Evolutionary conservation across 2,329 filamentous ascomycete species (phyloP), one percentile per base, ranked within the genome.

Genomic region (Fusarium pseudoanthophilum): DNA sequence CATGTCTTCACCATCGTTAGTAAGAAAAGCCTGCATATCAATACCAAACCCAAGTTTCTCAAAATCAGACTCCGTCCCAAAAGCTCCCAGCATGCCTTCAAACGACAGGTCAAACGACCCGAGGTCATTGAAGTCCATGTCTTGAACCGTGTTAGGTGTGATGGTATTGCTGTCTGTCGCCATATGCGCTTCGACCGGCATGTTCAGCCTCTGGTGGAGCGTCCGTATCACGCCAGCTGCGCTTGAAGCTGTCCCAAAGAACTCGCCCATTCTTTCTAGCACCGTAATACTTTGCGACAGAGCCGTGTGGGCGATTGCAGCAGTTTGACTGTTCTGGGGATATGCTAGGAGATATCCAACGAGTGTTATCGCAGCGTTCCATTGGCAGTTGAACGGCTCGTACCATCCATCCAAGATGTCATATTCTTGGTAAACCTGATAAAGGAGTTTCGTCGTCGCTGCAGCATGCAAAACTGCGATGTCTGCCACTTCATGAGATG

Each of bases 71-170:
- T 15, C 34, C 0, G n/a, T 16, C 1, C 42, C 60, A 15, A 60
- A 60, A 0, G 34, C 28, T 2, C 34, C 34, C 0, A 60, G 1
- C 14, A 46, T 18, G 4, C 28, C 34, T 11, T 46, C 40, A n/a
- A 36, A n/a, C 1, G 14, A 46, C 1, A 32, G 3, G 14, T 18
- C 20, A 0, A 26, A 26, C 2, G 2, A 1, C 7, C 18, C 52
- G 4, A 13, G 1, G 1, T 16, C n/a, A 36, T 1, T 2, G 1
- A 34, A 21, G 7, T 46, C 11, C 1, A 14, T 28, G 8, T 13
- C 11, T 11, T 39, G 14, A 11, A 11, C 11, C 15, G 8, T 3
- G 6, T 8, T 13, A 3, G 24, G 1, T 3, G 3, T 26, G 2
- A 20, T 7, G 10, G 13, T n/a, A 4, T 21, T 39, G 15, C 18